Evolutionary conservation across 2,329 filamentous ascomycete genomes (phyloP).

Genomic region (Fusarium secorum): DNA sequence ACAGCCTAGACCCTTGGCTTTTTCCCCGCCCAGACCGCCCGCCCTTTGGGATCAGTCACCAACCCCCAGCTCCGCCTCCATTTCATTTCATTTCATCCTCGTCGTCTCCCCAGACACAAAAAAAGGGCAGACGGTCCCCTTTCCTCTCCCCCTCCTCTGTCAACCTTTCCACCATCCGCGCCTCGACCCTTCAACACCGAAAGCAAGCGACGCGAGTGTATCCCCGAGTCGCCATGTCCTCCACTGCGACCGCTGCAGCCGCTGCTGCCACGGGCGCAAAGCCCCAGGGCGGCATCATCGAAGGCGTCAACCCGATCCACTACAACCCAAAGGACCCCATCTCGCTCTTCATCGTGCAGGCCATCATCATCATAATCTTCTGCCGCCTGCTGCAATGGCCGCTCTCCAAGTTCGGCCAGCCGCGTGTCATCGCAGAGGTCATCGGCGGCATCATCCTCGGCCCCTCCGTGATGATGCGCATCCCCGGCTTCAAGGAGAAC

Average conservation of each 20-base stretch:
- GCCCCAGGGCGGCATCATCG: slow-evolving; percentile 70
- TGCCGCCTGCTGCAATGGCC: slow-evolving; percentile 72
- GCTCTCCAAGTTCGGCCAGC: slow-evolving; percentile 78
- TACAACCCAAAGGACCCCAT: slow-evolving; percentile 78
- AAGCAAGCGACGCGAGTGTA: background rate
- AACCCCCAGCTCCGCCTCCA: background rate
- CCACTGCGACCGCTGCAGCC: slow-evolving; percentile 14
- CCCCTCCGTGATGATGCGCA: slow-evolving; percentile 86
- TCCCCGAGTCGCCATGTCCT: background rate
- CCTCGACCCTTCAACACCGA: background rate
- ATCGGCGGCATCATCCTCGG: slow-evolving; percentile 86
- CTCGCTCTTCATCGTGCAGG: slow-evolving; percentile 50
- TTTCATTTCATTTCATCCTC: background rate
- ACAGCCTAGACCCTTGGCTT: background rate
- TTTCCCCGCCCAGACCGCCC: background rate
- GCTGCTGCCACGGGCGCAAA: slow-evolving; percentile 46
- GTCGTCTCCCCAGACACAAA: background rate
- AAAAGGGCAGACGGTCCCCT: background rate
- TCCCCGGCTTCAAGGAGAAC: slow-evolving; percentile 76
- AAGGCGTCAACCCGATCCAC: slow-evolving; percentile 71
- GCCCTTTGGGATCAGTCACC: background rate
- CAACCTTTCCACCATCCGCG: background rate
- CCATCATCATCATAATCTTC: slow-evolving; percentile 57
- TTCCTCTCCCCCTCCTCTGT: background rate
- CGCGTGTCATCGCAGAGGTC: slow-evolving; percentile 84